Evolutionary conservation across 2,329 filamentous ascomycete genomes (phyloP).

Genomic region (Aspergillus unguis): DNA sequence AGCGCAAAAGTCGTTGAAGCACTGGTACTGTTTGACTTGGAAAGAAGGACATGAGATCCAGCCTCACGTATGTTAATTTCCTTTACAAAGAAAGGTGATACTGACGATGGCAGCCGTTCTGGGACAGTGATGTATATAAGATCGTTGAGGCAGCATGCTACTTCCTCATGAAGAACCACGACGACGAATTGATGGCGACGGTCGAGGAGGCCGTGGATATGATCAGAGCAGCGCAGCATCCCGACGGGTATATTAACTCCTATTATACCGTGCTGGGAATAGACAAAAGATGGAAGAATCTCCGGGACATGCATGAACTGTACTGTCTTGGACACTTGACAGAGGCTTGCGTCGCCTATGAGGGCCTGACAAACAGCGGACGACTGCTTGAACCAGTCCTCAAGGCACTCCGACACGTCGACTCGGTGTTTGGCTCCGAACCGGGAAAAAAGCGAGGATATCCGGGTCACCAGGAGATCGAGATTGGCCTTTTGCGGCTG

Average conservation of each 20-base stretch:
- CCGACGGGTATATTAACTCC: constrained; percentile 62
- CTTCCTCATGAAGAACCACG: constrained; percentile 43
- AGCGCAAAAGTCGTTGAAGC: constrained; percentile 15
- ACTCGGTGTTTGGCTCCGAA: constrained; percentile 51
- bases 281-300: constrained; percentile 54
- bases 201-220: constrained; percentile 57
- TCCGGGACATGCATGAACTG: constrained; percentile 62
- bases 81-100: not conserved
- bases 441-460: constrained; percentile 55
- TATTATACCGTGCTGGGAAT: constrained; percentile 61
- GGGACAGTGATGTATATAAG: constrained; percentile 58
- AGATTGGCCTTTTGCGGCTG: constrained; percentile 49
- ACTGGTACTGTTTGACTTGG: constrained; percentile 22
- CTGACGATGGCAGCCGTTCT: constrained; percentile 45
- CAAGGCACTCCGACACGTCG: constrained; percentile 55
- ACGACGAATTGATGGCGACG: constrained; percentile 49
- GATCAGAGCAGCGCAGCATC: constrained; percentile 56
- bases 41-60: constrained; percentile 38
- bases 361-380: constrained; percentile 51
- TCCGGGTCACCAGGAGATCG: constrained; percentile 58
- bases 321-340: constrained; percentile 56
- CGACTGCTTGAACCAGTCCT: constrained; percentile 52
- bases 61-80: constrained; percentile 30
- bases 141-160: constrained; percentile 64
- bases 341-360: constrained; percentile 58